Evolutionary conservation across 495 filamentous ascomycete genomes (phyloP), one percentile per base, ranked within the genome.

Genomic region (Tirmania nivea): DNA sequence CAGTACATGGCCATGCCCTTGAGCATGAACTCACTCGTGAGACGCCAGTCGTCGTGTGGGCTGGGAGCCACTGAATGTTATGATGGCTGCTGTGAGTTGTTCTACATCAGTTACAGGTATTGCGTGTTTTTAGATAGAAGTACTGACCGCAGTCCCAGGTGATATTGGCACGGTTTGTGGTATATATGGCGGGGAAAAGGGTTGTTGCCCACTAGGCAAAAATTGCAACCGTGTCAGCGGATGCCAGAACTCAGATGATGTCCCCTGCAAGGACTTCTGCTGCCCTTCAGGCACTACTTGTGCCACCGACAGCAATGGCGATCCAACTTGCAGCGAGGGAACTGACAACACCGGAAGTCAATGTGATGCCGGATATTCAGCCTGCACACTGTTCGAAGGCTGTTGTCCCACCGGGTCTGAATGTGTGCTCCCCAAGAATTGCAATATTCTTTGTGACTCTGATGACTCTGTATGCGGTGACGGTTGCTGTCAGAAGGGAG

Each of bases 121-220:
- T 31, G 25, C 7, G 25, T 7, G 25, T 31, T 31, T 31, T 31
- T 3, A 5, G 25, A 31, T 31, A 3, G 17, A 8, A 19, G 17
- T 45, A 45, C 39, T 45, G 39, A 45, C 17, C 3, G 14, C 5
- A 8, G 3, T 19, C 0, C 8, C 14, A 58, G 56, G 56, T 19
- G 21, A 54, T n/a, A 14, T 34, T 17, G 50, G 37, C 10, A 58
- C 55, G 9, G 31, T 58, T 37, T 58, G 55, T 31, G 56, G 56
- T 14, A 39, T 25, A 21, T 58, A 53, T 51, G 56, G 56, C 8
- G 54, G 56, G 19, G 17, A 39, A n/a, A 49, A 37, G 3, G 56
- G 56, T 10, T 58, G 56, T 51, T 58, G 55, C n/a, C 55, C 56
- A 9, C 2, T 54, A 16, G 50, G 49, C 7, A 34, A 58, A 17